Percentiles rank a stretch among this genome's conserved stretches.
phyloP scores from a whole-genome alignment of 2,329 filamentous ascomycete species.

The Davidsoniella australis region DNA sequence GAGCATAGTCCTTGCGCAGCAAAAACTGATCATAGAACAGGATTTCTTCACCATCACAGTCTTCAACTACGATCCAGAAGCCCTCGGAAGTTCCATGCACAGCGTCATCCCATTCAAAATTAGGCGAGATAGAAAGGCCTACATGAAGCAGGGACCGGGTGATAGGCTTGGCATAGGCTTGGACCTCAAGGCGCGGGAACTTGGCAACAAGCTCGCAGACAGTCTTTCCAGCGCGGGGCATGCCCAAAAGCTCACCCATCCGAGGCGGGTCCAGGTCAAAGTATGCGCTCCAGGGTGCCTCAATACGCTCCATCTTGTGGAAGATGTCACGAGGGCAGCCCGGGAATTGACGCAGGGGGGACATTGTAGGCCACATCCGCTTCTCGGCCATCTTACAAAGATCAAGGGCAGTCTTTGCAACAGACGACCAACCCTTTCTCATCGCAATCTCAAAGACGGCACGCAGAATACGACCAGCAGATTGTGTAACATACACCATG shows the following conservation, averaged over 20 bases:
- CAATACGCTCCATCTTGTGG: constrained; percentile 83
- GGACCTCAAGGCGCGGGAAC: constrained; percentile 81
- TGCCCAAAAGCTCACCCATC: constrained; percentile 84
- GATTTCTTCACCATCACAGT: constrained; percentile 92
- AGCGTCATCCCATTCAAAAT: constrained; percentile 87
- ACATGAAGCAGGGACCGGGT: constrained; percentile 85
- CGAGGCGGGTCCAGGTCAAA: constrained; percentile 92
- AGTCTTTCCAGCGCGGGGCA: constrained; percentile 71
- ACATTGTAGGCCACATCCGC: constrained; percentile 99
- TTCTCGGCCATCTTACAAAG: constrained; percentile 99
- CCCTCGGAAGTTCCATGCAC: constrained; percentile 77
- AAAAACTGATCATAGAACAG: constrained; percentile 90
- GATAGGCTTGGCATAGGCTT: constrained; percentile 86
- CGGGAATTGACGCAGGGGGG: constrained; percentile 79
- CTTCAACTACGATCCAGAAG: constrained; percentile 96
- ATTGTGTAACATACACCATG: constrained; percentile 96
- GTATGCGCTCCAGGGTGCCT: constrained; percentile 84
- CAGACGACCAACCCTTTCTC: constrained; percentile 88
- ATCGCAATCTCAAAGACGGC: constrained; percentile 96
- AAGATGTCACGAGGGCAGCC: constrained; percentile 69
- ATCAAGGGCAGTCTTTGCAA: constrained; percentile 81
- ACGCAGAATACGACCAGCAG: constrained; percentile 83
- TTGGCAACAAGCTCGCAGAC: constrained; percentile 80
- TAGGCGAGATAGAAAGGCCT: constrained; percentile 80
- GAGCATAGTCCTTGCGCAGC: constrained; percentile 74